phyloP scores from a whole-genome alignment of 352 stramenopile genomes.

The Pythium rhizo-oryzae region DNA sequence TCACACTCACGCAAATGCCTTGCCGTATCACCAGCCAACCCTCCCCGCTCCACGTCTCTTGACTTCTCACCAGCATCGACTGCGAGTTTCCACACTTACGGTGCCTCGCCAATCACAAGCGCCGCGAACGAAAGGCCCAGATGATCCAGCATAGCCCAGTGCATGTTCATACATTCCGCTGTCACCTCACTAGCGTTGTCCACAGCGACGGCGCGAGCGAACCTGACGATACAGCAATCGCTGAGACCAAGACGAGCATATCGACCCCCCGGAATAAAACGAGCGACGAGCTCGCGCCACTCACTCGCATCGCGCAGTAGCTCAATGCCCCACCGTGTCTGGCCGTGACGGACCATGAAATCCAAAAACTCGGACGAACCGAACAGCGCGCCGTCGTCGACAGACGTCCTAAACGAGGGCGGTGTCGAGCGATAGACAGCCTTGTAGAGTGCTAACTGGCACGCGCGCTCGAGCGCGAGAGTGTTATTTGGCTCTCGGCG shows the following conservation, averaged over 20 bases:
- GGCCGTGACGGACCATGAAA: slow-evolving; percentile 25
- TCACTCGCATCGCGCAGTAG: slow-evolving; percentile 22
- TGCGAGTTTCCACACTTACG: too few species aligned
- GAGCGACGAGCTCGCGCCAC: slow-evolving; percentile 12
- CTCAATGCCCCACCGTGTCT: slow-evolving; percentile 27
- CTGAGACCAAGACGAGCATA: slow-evolving; percentile 19
- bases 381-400: slow-evolving; percentile 27
- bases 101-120: too few species aligned
- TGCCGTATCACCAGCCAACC: too few species aligned
- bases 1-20: too few species aligned
- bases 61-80: too few species aligned
- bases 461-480: slow-evolving; percentile 26
- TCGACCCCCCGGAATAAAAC: slow-evolving; percentile 19
- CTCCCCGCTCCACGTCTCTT: too few species aligned
- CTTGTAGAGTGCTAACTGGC: slow-evolving; percentile 37
- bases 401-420: slow-evolving; percentile 26
- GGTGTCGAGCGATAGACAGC: slow-evolving; percentile 25
- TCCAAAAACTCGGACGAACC: slow-evolving; percentile 27
- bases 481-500: slow-evolving; percentile 2
- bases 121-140: too few species aligned
- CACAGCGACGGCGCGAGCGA: too few species aligned
- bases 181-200: too few species aligned
- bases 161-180: too few species aligned
- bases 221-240: slow-evolving; percentile 16
- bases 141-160: too few species aligned